Percentiles rank a stretch among this genome's conserved stretches.
phyloP scores from a whole-genome alignment of 1,284 basidiomycete genomes.

The Pseudozyma tsukubaensis region DNA sequence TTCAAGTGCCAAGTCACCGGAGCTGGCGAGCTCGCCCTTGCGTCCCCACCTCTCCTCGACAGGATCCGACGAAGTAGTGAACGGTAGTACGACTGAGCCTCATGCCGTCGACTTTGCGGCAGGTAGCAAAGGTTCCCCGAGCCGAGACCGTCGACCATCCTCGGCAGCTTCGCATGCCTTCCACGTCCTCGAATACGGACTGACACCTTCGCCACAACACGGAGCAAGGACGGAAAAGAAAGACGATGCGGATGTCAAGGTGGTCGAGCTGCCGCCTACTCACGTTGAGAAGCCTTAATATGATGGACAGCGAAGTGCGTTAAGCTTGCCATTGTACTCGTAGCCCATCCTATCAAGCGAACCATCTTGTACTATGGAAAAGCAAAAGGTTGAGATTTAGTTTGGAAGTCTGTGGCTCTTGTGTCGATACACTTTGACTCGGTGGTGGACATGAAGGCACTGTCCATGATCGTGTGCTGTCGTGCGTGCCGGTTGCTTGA shows the following conservation, averaged over 20 bases:
- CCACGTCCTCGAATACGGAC: constrained; percentile 23
- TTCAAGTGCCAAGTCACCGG: constrained; percentile 1
- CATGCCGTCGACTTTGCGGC: background rate
- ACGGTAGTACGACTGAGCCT: background rate
- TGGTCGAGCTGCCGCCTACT: constrained; percentile 34
- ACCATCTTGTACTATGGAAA: background rate
- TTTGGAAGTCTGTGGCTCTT: background rate
- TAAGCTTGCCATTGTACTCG: constrained; percentile 6
- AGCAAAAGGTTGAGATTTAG: background rate
- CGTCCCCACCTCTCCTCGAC: constrained; percentile 16
- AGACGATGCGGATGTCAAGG: constrained; percentile 9
- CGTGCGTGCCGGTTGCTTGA: too few relatives aligned
- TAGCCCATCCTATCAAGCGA: background rate
- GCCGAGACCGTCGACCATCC: too few relatives aligned
- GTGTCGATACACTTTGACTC: background rate
- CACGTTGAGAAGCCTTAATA: constrained; percentile 25
- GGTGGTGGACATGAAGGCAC: background rate
- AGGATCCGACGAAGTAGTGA: background rate
- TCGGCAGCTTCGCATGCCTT: constrained; percentile 24
- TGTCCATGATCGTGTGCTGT: too few relatives aligned
- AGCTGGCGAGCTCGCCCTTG: constrained; percentile 4
- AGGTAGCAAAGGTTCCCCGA: constrained; percentile 4
- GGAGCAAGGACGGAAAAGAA: constrained; percentile 8
- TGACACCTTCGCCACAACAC: constrained; percentile 14
- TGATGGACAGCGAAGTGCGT: background rate